phyloP scores from a whole-genome alignment of 371 early-diverging fungal genomes.

The Mucor plumbeus region DNA sequence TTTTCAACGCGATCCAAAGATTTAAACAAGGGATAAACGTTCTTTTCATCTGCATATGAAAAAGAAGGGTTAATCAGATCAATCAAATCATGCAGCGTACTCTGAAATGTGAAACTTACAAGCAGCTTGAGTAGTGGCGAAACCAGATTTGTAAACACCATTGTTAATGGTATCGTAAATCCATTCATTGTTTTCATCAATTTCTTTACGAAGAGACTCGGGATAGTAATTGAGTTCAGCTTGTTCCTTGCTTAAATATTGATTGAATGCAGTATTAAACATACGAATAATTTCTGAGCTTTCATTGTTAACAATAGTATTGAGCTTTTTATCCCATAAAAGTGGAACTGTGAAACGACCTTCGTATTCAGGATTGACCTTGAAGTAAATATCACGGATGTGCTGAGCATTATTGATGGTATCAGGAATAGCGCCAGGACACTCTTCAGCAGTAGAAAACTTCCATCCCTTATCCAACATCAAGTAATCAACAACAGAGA shows the following conservation, averaged over 20 bases:
- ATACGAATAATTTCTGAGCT: slow-evolving; percentile 95
- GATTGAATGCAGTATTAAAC: slow-evolving; percentile 89
- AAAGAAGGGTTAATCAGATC: not conserved
- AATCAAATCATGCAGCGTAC: not conserved
- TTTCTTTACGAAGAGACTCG: slow-evolving; percentile 67
- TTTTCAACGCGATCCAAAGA: slow-evolving; percentile 87
- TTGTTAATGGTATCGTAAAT: slow-evolving; percentile 88
- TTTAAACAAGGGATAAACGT: slow-evolving; percentile 74
- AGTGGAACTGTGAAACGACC: slow-evolving; percentile 91
- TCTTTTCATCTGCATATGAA: slow-evolving; percentile 60
- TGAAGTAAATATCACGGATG: slow-evolving; percentile 88
- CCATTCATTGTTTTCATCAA: slow-evolving; percentile 90
- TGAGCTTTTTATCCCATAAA: slow-evolving; percentile 89
- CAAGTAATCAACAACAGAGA: slow-evolving; percentile 86
- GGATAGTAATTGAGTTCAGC: slow-evolving; percentile 82
- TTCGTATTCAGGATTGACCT: slow-evolving; percentile 78
- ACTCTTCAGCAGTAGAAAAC: slow-evolving; percentile 72
- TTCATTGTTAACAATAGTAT: slow-evolving; percentile 98
- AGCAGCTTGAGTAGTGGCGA: slow-evolving; percentile 88
- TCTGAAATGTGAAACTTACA: slow-evolving; percentile 51
- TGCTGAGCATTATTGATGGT: slow-evolving; percentile 72
- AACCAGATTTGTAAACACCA: slow-evolving; percentile 88
- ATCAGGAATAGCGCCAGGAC: slow-evolving; percentile 84
- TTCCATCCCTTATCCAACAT: slow-evolving; percentile 85
- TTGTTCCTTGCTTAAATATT: slow-evolving; percentile 65